A percentile compares a stretch with the other conserved stretches of the same genome.
phyloP scores from a whole-genome alignment of 176 grass and related monocot species.

The Rhynchospora tenuis region DNA sequence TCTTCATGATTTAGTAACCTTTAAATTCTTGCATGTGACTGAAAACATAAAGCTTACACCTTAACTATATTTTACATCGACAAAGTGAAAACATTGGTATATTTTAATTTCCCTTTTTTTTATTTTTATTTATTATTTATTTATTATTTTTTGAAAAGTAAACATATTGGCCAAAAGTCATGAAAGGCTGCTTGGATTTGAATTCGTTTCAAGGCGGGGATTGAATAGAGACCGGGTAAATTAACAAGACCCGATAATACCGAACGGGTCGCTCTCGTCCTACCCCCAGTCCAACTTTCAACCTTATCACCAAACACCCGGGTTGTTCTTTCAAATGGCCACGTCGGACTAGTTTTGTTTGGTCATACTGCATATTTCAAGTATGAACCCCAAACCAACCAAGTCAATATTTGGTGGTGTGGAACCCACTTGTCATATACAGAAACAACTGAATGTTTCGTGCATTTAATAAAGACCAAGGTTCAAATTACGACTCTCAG shows the following conservation, averaged over 20 bases:
- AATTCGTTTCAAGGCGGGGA: not conserved
- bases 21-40: too few species aligned
- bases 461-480: not conserved
- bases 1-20: too few species aligned
- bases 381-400: not conserved
- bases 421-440: not conserved
- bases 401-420: not conserved
- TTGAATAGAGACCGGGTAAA: not conserved
- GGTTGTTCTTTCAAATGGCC: not conserved
- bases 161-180: not conserved
- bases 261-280: not conserved
- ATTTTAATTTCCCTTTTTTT: too few species aligned
- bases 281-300: not conserved
- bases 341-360: not conserved
- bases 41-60: too few species aligned
- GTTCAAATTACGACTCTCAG: not conserved
- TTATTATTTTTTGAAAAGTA: too few species aligned
- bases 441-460: not conserved
- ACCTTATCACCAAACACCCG: slow-evolving; percentile 18
- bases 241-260: slow-evolving; percentile 6
- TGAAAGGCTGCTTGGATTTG: not conserved
- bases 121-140: too few species aligned
- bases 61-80: too few species aligned
- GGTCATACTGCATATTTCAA: not conserved
- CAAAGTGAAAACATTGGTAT: too few species aligned